These are phyloP conservation scores for Pythium rhizo-oryzae DNA, from an alignment of 352 stramenopile species.

Conservation along the genomic window DNA sequence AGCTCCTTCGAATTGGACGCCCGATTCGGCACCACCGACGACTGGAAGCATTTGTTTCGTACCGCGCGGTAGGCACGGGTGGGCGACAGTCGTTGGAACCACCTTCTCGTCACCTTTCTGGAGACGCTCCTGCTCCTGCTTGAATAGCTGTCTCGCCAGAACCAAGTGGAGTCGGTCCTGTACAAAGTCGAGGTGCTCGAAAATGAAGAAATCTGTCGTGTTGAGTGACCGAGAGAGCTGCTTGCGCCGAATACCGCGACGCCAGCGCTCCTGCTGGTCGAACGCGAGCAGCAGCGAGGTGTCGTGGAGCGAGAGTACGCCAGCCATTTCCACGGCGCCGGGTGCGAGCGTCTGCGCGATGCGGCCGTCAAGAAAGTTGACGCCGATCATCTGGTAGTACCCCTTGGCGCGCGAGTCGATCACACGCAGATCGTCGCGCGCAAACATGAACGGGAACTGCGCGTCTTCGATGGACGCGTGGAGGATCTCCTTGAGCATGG, in stretches of 20 bases:
- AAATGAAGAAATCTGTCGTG: constrained; percentile 65
- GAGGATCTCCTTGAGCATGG: constrained; percentile 36
- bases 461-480: constrained; percentile 49
- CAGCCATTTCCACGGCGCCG: constrained; percentile 56
- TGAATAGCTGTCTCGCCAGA: constrained; percentile 33
- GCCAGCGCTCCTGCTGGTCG: constrained; percentile 69
- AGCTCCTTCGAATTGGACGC: constrained; percentile 34
- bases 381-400: constrained; percentile 63
- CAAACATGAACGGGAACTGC: constrained; percentile 58
- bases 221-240: constrained; percentile 63
- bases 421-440: constrained; percentile 50
- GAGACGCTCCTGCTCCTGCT: constrained; percentile 31
- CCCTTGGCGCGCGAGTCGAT: constrained; percentile 41
- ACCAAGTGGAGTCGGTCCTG: constrained; percentile 25
- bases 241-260: constrained; percentile 59
- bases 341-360: constrained; percentile 54
- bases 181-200: constrained; percentile 50
- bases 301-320: constrained; percentile 51
- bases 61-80: constrained; percentile 49
- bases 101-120: constrained; percentile 9
- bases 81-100: constrained; percentile 25
- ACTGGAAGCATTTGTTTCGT: constrained; percentile 30
- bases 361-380: constrained; percentile 61
- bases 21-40: constrained; percentile 11
- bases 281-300: constrained; percentile 54